Conservation (phyloP, 306 rosid species). For the Phaseolus lunatus region DNA sequence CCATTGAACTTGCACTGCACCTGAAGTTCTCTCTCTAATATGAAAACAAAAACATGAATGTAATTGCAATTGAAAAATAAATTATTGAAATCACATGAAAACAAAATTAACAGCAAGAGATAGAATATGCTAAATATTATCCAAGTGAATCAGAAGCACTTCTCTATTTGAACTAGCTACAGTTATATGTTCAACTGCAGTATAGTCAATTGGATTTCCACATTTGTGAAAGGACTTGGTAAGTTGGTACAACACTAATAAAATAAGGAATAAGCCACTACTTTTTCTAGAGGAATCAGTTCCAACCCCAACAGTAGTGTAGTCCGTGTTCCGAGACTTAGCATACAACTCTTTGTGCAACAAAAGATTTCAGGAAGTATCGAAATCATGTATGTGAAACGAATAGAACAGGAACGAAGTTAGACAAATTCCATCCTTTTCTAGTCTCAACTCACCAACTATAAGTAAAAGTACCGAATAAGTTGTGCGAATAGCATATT, state of each 20-base stretch:
- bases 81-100: constrained; percentile 22
- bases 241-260: background rate
- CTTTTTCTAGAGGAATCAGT: background rate
- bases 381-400: constrained; percentile 17
- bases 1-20: constrained; percentile 74
- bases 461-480: background rate
- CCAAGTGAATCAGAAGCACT: constrained; percentile 8
- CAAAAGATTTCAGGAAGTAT: constrained; percentile 23
- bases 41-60: constrained; percentile 47
- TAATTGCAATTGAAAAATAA: constrained; percentile 40
- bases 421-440: constrained; percentile 32
- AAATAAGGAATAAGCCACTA: constrained; percentile 27
- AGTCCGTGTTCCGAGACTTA: background rate
- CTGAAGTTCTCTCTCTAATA: constrained; percentile 91
- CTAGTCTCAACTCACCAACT: constrained; percentile 15
- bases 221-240: constrained; percentile 8
- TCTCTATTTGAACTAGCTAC: background rate
- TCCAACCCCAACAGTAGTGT: constrained; percentile 20
- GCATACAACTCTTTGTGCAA: background rate
- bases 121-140: background rate
- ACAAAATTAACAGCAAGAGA: constrained; percentile 2
- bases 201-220: constrained; percentile 1
- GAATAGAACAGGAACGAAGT: background rate
- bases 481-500: constrained; percentile 9
- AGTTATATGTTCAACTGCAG: constrained; percentile 4